phyloP scores from a whole-genome alignment of 2,329 filamentous ascomycete species.

The Colletotrichum godetiae region DNA sequence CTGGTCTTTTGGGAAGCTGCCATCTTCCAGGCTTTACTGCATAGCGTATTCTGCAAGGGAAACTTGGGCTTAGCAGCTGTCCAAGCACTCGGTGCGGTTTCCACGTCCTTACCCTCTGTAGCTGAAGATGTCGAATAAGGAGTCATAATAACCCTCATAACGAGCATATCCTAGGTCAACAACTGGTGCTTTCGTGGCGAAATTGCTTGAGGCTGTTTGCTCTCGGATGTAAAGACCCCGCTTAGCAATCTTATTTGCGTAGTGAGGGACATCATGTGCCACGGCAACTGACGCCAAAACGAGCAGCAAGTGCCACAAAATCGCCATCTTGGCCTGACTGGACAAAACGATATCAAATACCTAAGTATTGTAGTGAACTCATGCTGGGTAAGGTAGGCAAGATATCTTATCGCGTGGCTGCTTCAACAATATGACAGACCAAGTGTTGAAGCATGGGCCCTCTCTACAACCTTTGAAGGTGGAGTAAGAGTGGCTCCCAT shows the following conservation, averaged over 20 bases:
- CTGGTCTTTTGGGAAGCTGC: not conserved
- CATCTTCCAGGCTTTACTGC: not conserved
- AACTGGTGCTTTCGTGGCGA: not conserved
- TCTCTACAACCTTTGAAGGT: no score
- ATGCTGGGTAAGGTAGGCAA: no score
- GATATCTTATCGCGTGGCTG: no score
- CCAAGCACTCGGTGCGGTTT: not conserved
- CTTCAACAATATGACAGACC: no score
- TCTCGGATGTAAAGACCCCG: not conserved
- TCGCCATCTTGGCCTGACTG: not conserved
- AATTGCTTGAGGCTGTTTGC: not conserved
- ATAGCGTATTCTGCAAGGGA: not conserved
- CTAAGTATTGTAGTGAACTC: no score
- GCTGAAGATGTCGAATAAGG: slow-evolving; percentile 49
- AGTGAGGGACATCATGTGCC: not conserved
- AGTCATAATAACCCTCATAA: slow-evolving; percentile 56
- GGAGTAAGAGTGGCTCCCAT: no score
- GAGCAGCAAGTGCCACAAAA: not conserved
- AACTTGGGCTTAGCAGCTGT: slow-evolving; percentile 34
- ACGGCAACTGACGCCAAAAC: not conserved
- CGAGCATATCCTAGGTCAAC: slow-evolving; percentile 58
- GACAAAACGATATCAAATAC: no score
- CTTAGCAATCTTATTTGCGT: not conserved
- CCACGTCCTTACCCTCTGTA: slow-evolving; percentile 54
- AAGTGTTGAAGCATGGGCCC: no score